phyloP scores from a whole-genome alignment of 1,139 yeast genomes.

The Diutina sp. region DNA sequence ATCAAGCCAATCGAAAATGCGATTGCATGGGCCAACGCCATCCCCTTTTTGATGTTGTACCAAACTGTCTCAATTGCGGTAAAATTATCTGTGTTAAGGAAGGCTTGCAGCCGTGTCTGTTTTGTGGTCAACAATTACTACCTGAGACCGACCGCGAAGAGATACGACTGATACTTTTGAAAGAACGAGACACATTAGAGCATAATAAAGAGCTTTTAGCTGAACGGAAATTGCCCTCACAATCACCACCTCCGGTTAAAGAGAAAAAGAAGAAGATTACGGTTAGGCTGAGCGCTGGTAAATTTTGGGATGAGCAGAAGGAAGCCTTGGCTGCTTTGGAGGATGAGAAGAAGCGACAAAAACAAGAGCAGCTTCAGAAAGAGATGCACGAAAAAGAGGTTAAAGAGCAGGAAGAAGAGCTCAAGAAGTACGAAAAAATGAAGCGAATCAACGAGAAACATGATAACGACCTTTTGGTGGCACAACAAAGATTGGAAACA shows the following conservation, averaged over 20 bases:
- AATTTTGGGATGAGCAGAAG: slow-evolving; percentile 59
- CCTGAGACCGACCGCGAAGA: slow-evolving; percentile 46
- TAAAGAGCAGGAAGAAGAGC: slow-evolving; percentile 21
- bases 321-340: slow-evolving; percentile 44
- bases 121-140: slow-evolving; percentile 60
- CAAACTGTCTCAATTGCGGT: slow-evolving; percentile 91
- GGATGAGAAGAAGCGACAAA: slow-evolving; percentile 12
- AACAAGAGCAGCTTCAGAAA: background rate
- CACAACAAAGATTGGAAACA: slow-evolving; percentile 61
- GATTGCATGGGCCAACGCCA: slow-evolving; percentile 80
- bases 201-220: slow-evolving; percentile 8
- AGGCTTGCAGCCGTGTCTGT: slow-evolving; percentile 84
- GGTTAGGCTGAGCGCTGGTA: slow-evolving; percentile 43
- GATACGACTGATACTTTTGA: slow-evolving; percentile 36
- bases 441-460: slow-evolving; percentile 11
- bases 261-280: slow-evolving; percentile 27
- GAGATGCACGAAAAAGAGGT: slow-evolving; percentile 14
- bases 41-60: slow-evolving; percentile 80
- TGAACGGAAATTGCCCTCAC: slow-evolving; percentile 7
- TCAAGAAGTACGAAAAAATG: slow-evolving; percentile 21
- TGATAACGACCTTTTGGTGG: slow-evolving; percentile 46
- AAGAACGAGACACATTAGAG: slow-evolving; percentile 28
- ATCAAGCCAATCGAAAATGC: slow-evolving; percentile 29
- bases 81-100: slow-evolving; percentile 83
- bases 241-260: slow-evolving; percentile 10